Evolutionary conservation across 805 yeast species (phyloP).

Genomic region (Schizosaccharomyces lindneri): DNA sequence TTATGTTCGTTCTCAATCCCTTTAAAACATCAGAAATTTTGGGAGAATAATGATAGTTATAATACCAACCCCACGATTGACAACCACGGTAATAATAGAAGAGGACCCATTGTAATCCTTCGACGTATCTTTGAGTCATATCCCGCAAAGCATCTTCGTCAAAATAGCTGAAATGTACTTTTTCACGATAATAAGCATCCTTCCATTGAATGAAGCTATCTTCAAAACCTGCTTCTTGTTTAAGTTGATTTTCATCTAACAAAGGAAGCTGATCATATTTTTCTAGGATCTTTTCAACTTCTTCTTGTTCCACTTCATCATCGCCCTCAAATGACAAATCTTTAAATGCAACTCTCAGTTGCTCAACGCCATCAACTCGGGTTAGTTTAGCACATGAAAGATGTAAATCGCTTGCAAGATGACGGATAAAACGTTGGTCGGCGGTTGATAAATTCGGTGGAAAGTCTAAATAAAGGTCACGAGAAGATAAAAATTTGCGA

Average conservation of each 20-base stretch:
- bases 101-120: constrained; percentile 93
- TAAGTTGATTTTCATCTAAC: constrained; percentile 9
- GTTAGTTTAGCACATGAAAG: not conserved
- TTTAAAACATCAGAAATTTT: constrained; percentile 54
- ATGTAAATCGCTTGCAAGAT: not conserved
- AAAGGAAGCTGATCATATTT: constrained; percentile 3
- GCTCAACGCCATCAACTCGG: not conserved
- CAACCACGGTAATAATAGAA: constrained; percentile 74
- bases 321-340: constrained; percentile 13
- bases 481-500: not conserved
- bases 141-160: constrained; percentile 35
- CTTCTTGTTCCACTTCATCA: constrained; percentile 41
- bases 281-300: constrained; percentile 28
- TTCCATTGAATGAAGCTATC: constrained; percentile 63
- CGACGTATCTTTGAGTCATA: constrained; percentile 57
- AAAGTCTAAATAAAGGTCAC: not conserved
- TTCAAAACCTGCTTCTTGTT: constrained; percentile 39
- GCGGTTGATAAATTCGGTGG: not conserved
- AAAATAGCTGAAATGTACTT: constrained; percentile 38
- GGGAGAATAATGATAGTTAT: constrained; percentile 74
- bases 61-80: constrained; percentile 93
- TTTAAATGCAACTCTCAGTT: not conserved
- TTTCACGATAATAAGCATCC: constrained; percentile 59
- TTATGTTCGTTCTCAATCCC: constrained; percentile 33
- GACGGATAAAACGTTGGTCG: not conserved